Conservation (phyloP, 139 green algal species). For the Haematococcus lacustris region DNA sequence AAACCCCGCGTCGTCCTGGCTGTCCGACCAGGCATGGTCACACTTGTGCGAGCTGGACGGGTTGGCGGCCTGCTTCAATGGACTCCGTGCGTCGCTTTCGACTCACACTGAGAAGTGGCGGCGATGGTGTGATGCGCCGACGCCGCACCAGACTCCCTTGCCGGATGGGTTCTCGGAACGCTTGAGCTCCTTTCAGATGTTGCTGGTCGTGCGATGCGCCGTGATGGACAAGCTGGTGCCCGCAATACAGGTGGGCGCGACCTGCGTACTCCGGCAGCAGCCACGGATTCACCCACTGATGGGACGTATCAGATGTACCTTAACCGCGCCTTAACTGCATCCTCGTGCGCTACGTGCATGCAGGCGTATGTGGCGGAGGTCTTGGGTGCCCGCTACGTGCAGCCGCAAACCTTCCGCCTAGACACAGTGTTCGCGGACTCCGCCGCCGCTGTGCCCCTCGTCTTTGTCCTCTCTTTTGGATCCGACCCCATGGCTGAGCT, state of each 20-base stretch:
- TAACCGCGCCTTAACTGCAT: too few relatives aligned
- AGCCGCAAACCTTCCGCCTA: slow-evolving; percentile 62
- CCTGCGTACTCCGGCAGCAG: not conserved
- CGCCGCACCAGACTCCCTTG: slow-evolving; percentile 34
- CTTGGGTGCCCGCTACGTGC: slow-evolving; percentile 57
- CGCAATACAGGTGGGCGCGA: slow-evolving; percentile 12
- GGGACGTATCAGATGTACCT: too few relatives aligned
- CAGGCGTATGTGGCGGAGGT: slow-evolving; percentile 17
- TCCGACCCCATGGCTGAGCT: slow-evolving; percentile 58
- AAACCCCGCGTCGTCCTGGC: slow-evolving; percentile 52
- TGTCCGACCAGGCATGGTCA: slow-evolving; percentile 35
- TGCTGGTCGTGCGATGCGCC: slow-evolving; percentile 56
- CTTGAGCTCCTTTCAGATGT: slow-evolving; percentile 49
- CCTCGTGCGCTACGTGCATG: too few relatives aligned
- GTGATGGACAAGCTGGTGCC: slow-evolving; percentile 51
- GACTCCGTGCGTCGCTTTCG: slow-evolving; percentile 6
- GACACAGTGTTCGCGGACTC: slow-evolving; percentile 57
- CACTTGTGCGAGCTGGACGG: slow-evolving; percentile 25
- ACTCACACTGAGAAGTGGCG: slow-evolving; percentile 25
- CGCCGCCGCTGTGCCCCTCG: slow-evolving; percentile 41
- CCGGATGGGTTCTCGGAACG: slow-evolving; percentile 29
- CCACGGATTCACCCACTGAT: not conserved
- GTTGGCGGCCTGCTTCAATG: slow-evolving; percentile 4
- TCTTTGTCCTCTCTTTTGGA: slow-evolving; percentile 60
- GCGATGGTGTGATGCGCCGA: slow-evolving; percentile 36